Evolutionary conservation across 2,329 filamentous ascomycete species (phyloP).

Genomic region (Fusarium pseudoanthophilum): DNA sequence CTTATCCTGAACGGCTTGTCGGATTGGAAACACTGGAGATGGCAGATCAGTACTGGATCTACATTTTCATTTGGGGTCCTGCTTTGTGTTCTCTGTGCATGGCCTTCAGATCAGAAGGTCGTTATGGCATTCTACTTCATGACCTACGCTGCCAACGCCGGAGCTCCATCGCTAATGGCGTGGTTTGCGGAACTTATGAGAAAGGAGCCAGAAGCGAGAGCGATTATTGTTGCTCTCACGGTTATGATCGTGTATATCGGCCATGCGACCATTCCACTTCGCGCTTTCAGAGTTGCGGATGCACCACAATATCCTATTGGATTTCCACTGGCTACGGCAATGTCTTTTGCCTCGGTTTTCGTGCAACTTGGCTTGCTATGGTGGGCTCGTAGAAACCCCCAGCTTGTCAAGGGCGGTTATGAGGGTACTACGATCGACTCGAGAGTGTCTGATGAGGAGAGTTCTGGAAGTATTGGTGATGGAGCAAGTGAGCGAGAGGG

Average conservation of each 20-base stretch:
- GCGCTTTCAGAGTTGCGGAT: conserved; percentile 50
- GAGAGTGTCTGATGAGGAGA: conserved; percentile 36
- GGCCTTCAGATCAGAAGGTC: conserved; percentile 48
- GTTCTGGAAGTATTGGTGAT: conserved; percentile 1
- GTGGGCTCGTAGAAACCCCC: conserved; percentile 40
- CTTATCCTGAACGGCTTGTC: conserved; percentile 50
- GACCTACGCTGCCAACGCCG: conserved; percentile 50
- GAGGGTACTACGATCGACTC: conserved; percentile 24
- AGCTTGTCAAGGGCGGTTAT: conserved; percentile 37
- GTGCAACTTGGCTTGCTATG: conserved; percentile 48
- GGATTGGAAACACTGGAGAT: conserved; percentile 53
- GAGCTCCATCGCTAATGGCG: conserved; percentile 49
- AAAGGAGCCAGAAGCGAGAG: conserved; percentile 51
- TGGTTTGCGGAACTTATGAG: conserved; percentile 51
- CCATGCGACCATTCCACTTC: conserved; percentile 52
- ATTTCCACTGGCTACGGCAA: conserved; percentile 50
- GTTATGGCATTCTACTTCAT: conserved; percentile 52
- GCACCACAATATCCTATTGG: conserved; percentile 51
- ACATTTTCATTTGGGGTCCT: conserved; percentile 46
- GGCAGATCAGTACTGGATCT: conserved; percentile 51
- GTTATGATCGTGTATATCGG: conserved; percentile 54
- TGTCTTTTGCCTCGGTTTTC: conserved; percentile 47
- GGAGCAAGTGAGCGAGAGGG: conserved; percentile 1
- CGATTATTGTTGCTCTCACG: conserved; percentile 50
- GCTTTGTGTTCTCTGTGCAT: conserved; percentile 48